Evolutionary conservation across 139 green algal species (phyloP).

Genomic region (Closterium sp.): DNA sequence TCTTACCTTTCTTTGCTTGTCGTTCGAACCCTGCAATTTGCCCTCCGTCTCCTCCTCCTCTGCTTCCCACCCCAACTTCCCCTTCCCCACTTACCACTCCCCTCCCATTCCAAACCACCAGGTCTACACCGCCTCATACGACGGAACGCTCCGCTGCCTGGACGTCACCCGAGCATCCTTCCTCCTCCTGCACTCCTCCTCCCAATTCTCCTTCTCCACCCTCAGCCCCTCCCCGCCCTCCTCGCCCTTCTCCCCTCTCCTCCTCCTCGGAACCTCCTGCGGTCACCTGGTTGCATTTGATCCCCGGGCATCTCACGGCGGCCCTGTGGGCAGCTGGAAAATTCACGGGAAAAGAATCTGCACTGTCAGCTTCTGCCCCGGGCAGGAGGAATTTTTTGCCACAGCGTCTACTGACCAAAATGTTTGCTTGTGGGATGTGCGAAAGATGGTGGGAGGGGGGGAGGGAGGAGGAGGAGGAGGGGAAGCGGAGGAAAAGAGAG

Average conservation of each 20-base stretch:
- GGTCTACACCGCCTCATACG: slow-evolving; percentile 6
- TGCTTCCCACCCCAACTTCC: neutral
- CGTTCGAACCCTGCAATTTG: too few species aligned
- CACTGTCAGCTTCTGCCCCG: neutral
- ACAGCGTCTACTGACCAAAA: neutral
- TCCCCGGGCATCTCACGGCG: neutral
- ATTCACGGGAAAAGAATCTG: slow-evolving; percentile 9
- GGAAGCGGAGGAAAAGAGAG: neutral
- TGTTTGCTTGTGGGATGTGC: slow-evolving; percentile 9
- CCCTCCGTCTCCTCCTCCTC: too few species aligned
- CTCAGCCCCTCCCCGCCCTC: neutral
- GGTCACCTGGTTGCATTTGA: neutral
- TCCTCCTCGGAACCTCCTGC: neutral
- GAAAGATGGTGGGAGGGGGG: neutral
- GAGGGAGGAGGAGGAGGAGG: neutral
- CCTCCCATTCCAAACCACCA: neutral
- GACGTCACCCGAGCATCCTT: neutral
- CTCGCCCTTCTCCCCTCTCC: neutral
- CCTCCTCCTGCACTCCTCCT: neutral
- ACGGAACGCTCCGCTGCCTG: slow-evolving; percentile 3
- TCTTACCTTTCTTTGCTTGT: too few species aligned
- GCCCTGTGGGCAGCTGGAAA: neutral
- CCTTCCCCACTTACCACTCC: neutral
- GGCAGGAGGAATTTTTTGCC: neutral
- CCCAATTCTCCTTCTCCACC: neutral